phyloP scores from a whole-genome alignment of 176 grass and related monocot genomes.

The Aegilops speltoides region DNA sequence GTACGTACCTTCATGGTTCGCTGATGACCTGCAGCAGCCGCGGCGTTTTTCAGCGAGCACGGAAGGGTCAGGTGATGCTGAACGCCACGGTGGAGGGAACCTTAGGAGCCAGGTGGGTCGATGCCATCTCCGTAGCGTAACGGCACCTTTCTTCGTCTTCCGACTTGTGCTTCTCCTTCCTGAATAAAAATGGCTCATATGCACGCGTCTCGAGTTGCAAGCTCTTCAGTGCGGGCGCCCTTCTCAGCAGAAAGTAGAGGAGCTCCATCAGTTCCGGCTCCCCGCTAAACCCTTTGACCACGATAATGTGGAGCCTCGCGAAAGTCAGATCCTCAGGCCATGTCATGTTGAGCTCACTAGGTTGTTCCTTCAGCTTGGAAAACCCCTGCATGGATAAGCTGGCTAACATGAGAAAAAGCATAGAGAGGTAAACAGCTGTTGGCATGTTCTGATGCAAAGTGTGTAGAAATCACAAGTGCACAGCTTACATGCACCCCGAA shows the following conservation, averaged over 20 bases:
- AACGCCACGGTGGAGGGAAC: conserved; percentile 20
- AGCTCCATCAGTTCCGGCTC: conserved; percentile 1
- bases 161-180: not conserved
- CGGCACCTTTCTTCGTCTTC: not conserved
- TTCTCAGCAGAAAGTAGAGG: not conserved
- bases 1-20: not conserved
- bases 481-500: not conserved
- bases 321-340: conserved; percentile 4
- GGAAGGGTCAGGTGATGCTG: not conserved
- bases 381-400: not conserved
- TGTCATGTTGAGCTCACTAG: not conserved
- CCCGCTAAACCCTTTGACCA: conserved; percentile 9
- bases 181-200: not conserved
- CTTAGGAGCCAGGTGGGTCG: not conserved
- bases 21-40: not conserved
- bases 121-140: not conserved
- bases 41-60: not conserved
- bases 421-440: not conserved
- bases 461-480: not conserved
- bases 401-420: not conserved
- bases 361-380: not conserved
- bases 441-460: not conserved
- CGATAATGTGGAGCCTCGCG: not conserved
- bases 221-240: not conserved
- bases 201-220: not conserved